These are phyloP conservation scores for Crassisporium funariophilum DNA, from an alignment of 768 basidiomycete species.

Conservation along the genomic window DNA sequence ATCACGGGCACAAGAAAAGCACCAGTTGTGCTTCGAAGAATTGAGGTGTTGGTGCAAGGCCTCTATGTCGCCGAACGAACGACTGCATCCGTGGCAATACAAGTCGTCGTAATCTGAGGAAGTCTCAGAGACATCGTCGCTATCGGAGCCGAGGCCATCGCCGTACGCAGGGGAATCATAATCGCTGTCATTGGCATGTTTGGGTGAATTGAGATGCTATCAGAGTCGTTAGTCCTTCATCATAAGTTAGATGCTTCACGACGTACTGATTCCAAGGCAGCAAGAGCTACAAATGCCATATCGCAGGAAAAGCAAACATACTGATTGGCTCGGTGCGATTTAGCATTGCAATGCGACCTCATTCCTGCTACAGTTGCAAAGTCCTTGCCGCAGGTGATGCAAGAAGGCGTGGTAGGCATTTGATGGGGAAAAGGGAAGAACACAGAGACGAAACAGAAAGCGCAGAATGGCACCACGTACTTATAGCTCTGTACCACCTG, in stretches of 20 bases:
- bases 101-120: conserved; percentile 9
- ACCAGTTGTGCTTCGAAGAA: conserved; percentile 32
- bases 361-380: conserved; percentile 7
- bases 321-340: conserved; percentile 5
- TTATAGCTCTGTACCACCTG: too few species aligned
- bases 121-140: neutral
- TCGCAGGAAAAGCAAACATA: conserved; percentile 9
- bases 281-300: conserved; percentile 3
- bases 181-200: conserved; percentile 4
- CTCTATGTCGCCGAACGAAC: conserved; percentile 3
- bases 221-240: too few species aligned
- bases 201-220: conserved; percentile 13
- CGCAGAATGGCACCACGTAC: too few species aligned
- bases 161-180: neutral
- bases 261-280: conserved; percentile 8
- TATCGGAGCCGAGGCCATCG: neutral
- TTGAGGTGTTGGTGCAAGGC: conserved; percentile 14
- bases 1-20: conserved; percentile 30
- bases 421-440: too few species aligned
- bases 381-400: conserved; percentile 9
- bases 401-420: conserved; percentile 12
- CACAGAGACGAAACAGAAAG: too few species aligned
- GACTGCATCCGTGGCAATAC: conserved; percentile 12
- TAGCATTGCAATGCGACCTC: conserved; percentile 6
- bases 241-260: neutral